Percentiles rank a stretch among this genome's conserved stretches.
These are phyloP conservation scores for Cryptococcus sp. DNA, from an alignment of 1,284 basidiomycete genomes.

Conservation along the genomic window DNA sequence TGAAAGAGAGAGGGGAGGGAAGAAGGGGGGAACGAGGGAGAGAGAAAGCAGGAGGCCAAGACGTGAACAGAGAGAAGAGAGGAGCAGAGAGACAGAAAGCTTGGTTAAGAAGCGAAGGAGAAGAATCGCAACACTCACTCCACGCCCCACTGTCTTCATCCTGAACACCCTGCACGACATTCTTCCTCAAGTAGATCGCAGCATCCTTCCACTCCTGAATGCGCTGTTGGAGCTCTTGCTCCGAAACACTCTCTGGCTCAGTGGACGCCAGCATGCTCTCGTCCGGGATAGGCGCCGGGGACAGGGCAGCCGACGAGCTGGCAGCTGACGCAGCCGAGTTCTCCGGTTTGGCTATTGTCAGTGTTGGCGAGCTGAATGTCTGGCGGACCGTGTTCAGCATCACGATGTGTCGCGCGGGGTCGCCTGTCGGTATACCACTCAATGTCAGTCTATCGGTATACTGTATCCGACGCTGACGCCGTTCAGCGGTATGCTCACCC, in stretches of 20 bases:
- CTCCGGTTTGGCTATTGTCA: constrained; percentile 30
- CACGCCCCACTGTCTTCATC: constrained; percentile 36
- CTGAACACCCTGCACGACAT: constrained; percentile 51
- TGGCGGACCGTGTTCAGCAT: constrained; percentile 37
- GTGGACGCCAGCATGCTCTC: neutral
- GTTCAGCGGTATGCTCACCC: constrained; percentile 31
- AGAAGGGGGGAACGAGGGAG: neutral
- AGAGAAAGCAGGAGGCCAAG: too few species aligned
- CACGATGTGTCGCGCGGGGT: constrained; percentile 37
- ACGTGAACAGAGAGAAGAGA: too few species aligned
- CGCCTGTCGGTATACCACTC: constrained; percentile 23
- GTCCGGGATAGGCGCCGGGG: too few species aligned
- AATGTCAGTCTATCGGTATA: too few species aligned
- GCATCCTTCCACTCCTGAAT: constrained; percentile 52
- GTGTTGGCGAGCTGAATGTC: constrained; percentile 46
- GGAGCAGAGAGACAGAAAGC: too few species aligned
- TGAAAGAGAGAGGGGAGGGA: neutral
- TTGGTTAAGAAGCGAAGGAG: too few species aligned
- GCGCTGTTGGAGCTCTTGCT: constrained; percentile 42
- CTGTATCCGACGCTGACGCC: neutral
- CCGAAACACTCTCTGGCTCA: constrained; percentile 18
- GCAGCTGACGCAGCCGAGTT: constrained; percentile 15
- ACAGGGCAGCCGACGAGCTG: constrained; percentile 7
- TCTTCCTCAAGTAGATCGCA: constrained; percentile 45
- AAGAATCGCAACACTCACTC: constrained; percentile 29